Base-by-base conservation (phyloP, 2,329 filamentous ascomycete genomes). In the Cytospora leucostoma region DNA sequence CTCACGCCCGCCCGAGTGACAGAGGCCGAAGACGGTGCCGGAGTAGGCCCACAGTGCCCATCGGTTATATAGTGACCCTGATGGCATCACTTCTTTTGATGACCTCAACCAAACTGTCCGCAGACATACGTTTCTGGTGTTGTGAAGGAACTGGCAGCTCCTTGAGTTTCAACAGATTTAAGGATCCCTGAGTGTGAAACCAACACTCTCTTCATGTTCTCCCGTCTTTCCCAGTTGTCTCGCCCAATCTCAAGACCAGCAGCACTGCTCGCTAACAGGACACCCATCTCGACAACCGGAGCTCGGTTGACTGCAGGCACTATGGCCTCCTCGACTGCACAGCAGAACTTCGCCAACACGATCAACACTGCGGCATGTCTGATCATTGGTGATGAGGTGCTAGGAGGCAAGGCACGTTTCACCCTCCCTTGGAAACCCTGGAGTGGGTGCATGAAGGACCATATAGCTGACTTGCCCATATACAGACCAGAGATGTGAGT, bases 351-450 rank as follows among this genome's bases (percentile, higher is more conserved):
- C 71, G 80, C 83, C 70, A 82, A 88, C 72, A 87, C 84, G 65
- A 96, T 98, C 69, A 88, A 92, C 73, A 97, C 93, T 54, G 95
- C 94, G 12, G 94, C 90, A 62, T 96, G 92, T 75, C 78, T 98
- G 67, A 93, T 99, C 65, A 98, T 99, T 71, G 94, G 94, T n/a
- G 94, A 98, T 77, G 94, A 97, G 76, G 93, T 98, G 6, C 82
- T 98, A 4, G 93, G 93, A 27, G 94, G 95, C 70, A 98, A 98
- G 89, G 93, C 92, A 75, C 67, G 80, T 72, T 34, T 1, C 15
- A 11, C 53, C 19, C 17, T 49, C 8, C 35, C 35, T 19, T 33
- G 7, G 32, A 21, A 11, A 7, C 27, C 19, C 15, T 55, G 44
- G 19, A 32, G 2, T 12, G 34, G 53, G n/a, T 10, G 11, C 33